Evolutionary conservation across 345 rosid genomes (phyloP).

Genomic region (Nephelium lappaceum): DNA sequence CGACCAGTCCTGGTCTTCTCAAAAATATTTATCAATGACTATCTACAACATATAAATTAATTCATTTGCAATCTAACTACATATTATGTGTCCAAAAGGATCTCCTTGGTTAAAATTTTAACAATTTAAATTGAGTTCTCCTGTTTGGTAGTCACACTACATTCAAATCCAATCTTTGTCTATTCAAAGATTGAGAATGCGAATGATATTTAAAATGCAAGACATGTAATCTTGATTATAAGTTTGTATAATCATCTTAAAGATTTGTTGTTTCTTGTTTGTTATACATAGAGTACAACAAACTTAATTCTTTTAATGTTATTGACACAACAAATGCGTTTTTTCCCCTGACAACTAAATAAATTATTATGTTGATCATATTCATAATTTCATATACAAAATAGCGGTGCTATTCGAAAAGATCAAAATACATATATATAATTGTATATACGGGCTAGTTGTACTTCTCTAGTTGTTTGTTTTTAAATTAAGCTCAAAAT

Average conservation of each 20-base stretch:
- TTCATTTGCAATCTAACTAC: conserved; percentile 10
- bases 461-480: not conserved
- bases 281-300: conserved; percentile 10
- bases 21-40: not conserved
- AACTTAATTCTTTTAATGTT: not conserved
- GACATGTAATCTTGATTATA: not conserved
- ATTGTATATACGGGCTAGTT: not conserved
- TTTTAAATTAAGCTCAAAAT: conserved; percentile 6
- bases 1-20: conserved; percentile 12
- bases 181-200: conserved; percentile 29
- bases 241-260: not conserved
- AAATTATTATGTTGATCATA: not conserved
- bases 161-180: conserved; percentile 26
- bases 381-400: not conserved
- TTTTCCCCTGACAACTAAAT: not conserved
- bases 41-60: not conserved
- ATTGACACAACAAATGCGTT: not conserved
- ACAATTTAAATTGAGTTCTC: not conserved
- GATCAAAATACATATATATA: not conserved
- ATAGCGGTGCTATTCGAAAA: not conserved
- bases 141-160: conserved; percentile 25
- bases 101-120: conserved; percentile 2
- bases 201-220: not conserved
- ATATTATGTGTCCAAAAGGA: conserved; percentile 1
- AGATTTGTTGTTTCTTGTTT: conserved; percentile 9